Evolutionary conservation across 2,329 filamentous ascomycete species (phyloP), one percentile per base, ranked within the genome.

Genomic region (Zymoseptoria ardabiliae): DNA sequence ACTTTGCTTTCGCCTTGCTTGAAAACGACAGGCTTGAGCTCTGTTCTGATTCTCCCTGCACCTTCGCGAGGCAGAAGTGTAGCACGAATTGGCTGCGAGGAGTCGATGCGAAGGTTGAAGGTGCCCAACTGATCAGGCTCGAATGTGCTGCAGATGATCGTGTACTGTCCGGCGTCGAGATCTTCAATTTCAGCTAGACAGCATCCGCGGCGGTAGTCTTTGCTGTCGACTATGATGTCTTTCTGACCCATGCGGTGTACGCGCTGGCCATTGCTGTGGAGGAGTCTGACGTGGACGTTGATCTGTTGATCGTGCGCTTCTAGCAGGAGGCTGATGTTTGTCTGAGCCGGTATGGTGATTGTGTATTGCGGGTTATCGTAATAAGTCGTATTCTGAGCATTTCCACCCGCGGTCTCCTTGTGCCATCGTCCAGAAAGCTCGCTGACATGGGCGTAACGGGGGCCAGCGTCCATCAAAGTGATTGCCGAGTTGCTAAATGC

Each of bases 91-190:
- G 81, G 77, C 1, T 76, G 71, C 57, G 81, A 84, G 35, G 88
- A 86, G 53, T 86, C 85, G n/a, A 97, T 80, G 58, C 85, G 84
- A 8, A 99, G 79, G 0, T 81, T 84, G 69, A 95, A 97, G 54
- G 81, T 80, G 3, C 88, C 89, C 0, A 84, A 78, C 69, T 95
- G 90, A 8, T 87, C 88, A 0, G 87, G 82, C 63, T 96, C 91
- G 72, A 95, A 97, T 0, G 93, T 96, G 2, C 91, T 96, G 71
- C 89, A 93, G 6, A 97, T 88, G 58, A 96, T 81, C 0, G 90
- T 97, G 73, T 97, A 99, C 0, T 80, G 80, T 0, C 93, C 93
- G 0, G 84, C 77, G 48, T 86, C 84, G 19, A 96, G 76, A 20
- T 77, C 69, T 68, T 73, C 65, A 6, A 83, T 76, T 62, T 89